These are phyloP conservation scores for Chalciporus pseudorubinellus DNA, from an alignment of 768 basidiomycete species.

Conservation along the genomic window DNA sequence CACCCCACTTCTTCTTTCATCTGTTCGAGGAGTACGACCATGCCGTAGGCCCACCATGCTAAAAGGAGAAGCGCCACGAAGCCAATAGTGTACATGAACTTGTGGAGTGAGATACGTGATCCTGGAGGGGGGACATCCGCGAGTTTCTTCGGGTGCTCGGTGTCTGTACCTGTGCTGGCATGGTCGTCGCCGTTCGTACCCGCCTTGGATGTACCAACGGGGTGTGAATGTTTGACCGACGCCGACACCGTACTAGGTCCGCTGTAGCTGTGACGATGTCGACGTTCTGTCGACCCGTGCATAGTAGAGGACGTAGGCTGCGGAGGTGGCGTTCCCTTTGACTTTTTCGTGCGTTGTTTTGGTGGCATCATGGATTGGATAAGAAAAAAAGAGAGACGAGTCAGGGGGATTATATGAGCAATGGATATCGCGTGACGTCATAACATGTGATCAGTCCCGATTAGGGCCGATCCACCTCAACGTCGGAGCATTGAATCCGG, in stretches of 20 bases:
- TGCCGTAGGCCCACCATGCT: conserved; percentile 51
- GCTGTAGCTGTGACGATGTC: conserved; percentile 16
- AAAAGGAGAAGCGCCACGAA: conserved; percentile 41
- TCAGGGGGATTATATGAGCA: neutral
- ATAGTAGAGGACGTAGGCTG: conserved; percentile 12
- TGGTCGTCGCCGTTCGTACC: neutral
- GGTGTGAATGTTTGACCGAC: conserved; percentile 7
- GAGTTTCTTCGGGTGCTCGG: neutral
- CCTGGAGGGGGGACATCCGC: conserved; percentile 4
- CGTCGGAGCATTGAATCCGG: too few relatives aligned
- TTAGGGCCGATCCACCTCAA: too few relatives aligned
- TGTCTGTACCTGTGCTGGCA: neutral
- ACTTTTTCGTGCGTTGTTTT: conserved; percentile 15
- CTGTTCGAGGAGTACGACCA: conserved; percentile 45
- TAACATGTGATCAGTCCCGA: conserved; percentile 12
- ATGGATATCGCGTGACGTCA: conserved; percentile 13
- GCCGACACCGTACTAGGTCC: conserved; percentile 14
- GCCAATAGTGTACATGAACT: conserved; percentile 50
- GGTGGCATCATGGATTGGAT: conserved; percentile 11
- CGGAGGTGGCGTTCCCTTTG: conserved; percentile 3
- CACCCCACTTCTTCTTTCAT: conserved; percentile 52
- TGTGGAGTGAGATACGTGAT: conserved; percentile 15
- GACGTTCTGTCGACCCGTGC: conserved; percentile 7
- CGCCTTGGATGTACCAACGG: neutral
- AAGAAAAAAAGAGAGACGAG: neutral